These are phyloP conservation scores for Trifolium subterraneum DNA, from an alignment of 306 rosid genomes.

Conservation along the genomic window DNA sequence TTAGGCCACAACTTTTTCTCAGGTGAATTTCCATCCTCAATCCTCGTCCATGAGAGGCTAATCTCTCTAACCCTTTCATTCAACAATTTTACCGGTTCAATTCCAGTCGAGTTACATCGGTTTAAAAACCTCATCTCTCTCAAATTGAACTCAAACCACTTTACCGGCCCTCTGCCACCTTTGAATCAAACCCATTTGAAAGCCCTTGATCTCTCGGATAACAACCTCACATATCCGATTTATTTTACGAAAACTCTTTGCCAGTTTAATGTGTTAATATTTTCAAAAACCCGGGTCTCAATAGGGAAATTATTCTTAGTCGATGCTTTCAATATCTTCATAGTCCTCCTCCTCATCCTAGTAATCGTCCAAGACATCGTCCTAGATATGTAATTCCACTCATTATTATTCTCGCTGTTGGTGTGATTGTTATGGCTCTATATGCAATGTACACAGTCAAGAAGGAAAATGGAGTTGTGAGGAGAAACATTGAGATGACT, in stretches of 20 bases:
- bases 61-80: constrained; percentile 56
- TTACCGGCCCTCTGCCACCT: constrained; percentile 64
- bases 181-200: constrained; percentile 60
- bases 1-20: constrained; percentile 64
- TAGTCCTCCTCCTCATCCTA: too few species aligned
- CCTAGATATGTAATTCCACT: too few species aligned
- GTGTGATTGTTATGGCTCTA: too few species aligned
- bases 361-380: too few species aligned
- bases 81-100: constrained; percentile 61
- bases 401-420: too few species aligned
- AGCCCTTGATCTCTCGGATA: constrained; percentile 58
- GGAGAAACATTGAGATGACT: too few species aligned
- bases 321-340: too few species aligned
- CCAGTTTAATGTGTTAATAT: constrained; percentile 56
- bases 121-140: constrained; percentile 63
- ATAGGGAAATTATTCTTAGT: constrained; percentile 63
- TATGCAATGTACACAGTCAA: too few species aligned
- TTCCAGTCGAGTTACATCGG: constrained; percentile 46
- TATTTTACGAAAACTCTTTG: constrained; percentile 58
- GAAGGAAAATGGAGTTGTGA: too few species aligned
- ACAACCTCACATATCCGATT: constrained; percentile 68
- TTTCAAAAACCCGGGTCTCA: constrained; percentile 65
- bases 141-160: constrained; percentile 60
- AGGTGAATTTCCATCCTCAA: constrained; percentile 67
- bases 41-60: constrained; percentile 66